phyloP scores from a whole-genome alignment of 2,329 filamentous ascomycete species.

The Ascochyta pisi region DNA sequence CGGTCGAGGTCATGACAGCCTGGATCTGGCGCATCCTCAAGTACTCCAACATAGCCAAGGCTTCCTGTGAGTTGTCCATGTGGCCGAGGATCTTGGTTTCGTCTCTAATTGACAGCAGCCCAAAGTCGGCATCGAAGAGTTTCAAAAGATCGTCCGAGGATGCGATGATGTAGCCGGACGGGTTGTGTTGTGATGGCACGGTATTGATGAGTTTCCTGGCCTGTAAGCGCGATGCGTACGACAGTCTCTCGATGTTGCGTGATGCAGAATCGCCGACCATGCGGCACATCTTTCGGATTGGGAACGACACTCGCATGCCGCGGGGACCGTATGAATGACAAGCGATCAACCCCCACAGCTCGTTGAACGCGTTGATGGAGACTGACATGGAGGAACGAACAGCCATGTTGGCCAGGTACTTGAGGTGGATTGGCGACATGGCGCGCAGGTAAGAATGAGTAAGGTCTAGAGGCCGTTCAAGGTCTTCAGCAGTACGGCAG shows the following conservation, averaged over 20 bases:
- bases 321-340: slow-evolving; percentile 80
- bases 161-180: slow-evolving; percentile 87
- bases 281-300: slow-evolving; percentile 90
- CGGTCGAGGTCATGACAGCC: slow-evolving; percentile 78
- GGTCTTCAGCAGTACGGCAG: slow-evolving; percentile 75
- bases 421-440: slow-evolving; percentile 89
- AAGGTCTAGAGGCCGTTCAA: slow-evolving; percentile 79
- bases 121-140: slow-evolving; percentile 87
- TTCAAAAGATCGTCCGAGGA: slow-evolving; percentile 85
- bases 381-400: slow-evolving; percentile 96
- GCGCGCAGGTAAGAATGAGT: slow-evolving; percentile 85
- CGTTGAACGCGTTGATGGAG: slow-evolving; percentile 83
- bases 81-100: slow-evolving; percentile 86
- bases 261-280: slow-evolving; percentile 86
- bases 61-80: slow-evolving; percentile 79
- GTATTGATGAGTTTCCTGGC: slow-evolving; percentile 89
- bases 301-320: slow-evolving; percentile 91
- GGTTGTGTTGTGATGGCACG: slow-evolving; percentile 78
- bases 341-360: slow-evolving; percentile 87
- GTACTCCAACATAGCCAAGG: slow-evolving; percentile 84
- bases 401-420: slow-evolving; percentile 87
- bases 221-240: slow-evolving; percentile 83
- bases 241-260: slow-evolving; percentile 84
- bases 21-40: slow-evolving; percentile 76
- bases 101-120: slow-evolving; percentile 81